Base-by-base conservation (phyloP, 352 stramenopile genomes). In the Phytophthora idaei region DNA sequence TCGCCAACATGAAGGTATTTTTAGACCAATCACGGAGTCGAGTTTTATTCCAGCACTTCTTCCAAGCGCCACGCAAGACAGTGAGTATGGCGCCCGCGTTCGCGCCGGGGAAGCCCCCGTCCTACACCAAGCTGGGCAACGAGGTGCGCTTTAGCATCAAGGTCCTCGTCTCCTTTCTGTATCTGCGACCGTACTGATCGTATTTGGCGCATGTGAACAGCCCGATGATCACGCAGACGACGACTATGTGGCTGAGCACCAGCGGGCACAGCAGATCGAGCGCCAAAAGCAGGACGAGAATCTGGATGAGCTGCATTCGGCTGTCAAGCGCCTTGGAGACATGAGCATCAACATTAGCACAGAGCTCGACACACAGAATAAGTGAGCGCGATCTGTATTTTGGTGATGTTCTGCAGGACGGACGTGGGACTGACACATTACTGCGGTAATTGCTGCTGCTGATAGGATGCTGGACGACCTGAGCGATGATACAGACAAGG, bases 261-360 rank as follows among this genome's bases (percentile, higher is more conserved):
- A 67, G 27, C 63, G 69, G n/a, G 72, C 80, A 57, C 85, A 91
- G 54, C 82, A 93, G 72, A 15, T 85, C 17, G 87, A 95, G 63
- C 85, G 85, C 27, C 77, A 92, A 57, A 93, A 93, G 70, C 87
- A 95, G 58, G 87, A 95, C 50, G 87, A 95, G 62, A 93, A 73
- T 66, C 64, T 95, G 37, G 87, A 93, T 52, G 73, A 92, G 62
- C 72, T 95, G 57, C 83, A 92, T 55, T 80, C 76, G 15, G 83
- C 85, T 12, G 87, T 95, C 27, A 95, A 93, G 70, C 80, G 85
- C 9, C 70, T 95, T 37, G 85, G 87, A 29, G 86, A 90, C 62
- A 92, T 95, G 80, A 95, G 87, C 57, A 64, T 89, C 25, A 88
- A 77, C n/a, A 95, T 95, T 57, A 93, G 85, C 73, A 85, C 82